Evolutionary conservation across 2,329 filamentous ascomycete species (phyloP), one percentile per base, ranked within the genome.

Genomic region (Lasiodiplodia citricola): DNA sequence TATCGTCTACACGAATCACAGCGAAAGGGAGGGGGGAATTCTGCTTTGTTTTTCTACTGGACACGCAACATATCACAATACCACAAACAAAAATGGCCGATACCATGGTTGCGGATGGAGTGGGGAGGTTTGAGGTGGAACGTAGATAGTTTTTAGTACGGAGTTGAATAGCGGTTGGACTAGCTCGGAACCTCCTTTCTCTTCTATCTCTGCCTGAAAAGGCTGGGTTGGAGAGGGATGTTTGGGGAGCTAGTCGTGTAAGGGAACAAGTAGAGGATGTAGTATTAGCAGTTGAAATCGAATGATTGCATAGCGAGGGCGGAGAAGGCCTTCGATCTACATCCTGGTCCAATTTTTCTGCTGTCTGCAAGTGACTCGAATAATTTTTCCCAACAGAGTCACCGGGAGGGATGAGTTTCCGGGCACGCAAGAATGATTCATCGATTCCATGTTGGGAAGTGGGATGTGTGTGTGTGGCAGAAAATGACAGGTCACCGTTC

Each of bases 141-240:
- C n/a, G 60, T 52, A 64, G 60, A 52, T 64, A 64, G 60, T 64
- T 64, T 64, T 47, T 64, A 64, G 60, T 63, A 51, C 21, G 16
- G 16, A 21, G 14, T n/a, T n/a, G 16, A 38, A 16, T 3, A 28
- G 44, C 37, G 41, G 47, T 51, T 13, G 47, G 4, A 51, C n/a
- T 28, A 35, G 60, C 31, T 64, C 47, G 47, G 21, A 25, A 38
- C 44, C 4, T 51, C 18, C 23, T 38, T 31, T 47, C 31, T n/a
- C 5, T 18, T 60, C 23, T 1, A 21, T 38, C 21, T n/a, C 2
- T 51, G 25, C 58, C 44, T 18, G 58, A 63, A 62, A 63, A 51
- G 58, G 58, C n/a, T 38, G 47, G 14, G 38, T 23, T 10, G 28
- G 28, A 31, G n/a, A 52, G 16, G 41, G 23, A 18, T 18, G n/a